Evolutionary conservation across 208 protist species (phyloP).

Genomic region (Acanthamoeba culbertsoni): DNA sequence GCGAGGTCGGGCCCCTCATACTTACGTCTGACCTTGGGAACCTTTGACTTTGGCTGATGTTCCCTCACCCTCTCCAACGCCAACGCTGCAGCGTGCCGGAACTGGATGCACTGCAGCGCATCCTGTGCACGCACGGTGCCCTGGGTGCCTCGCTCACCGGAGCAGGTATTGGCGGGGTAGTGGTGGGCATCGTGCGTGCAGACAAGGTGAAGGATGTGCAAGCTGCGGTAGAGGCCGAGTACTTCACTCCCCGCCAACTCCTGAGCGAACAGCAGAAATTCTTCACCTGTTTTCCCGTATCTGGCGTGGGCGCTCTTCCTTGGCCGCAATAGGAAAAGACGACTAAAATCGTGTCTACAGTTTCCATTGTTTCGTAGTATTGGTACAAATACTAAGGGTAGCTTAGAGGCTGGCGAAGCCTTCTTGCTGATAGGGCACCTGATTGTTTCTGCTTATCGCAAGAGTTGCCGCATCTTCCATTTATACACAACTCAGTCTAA

Average conservation of each 20-base stretch:
- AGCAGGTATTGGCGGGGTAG: slow-evolving; percentile 41
- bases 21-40: background rate
- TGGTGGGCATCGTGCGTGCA: slow-evolving; percentile 8
- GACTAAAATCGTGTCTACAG: no score
- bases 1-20: background rate
- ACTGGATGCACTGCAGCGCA: slow-evolving; percentile 15
- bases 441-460: no score
- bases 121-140: background rate
- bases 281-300: background rate
- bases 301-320: slow-evolving; percentile 2
- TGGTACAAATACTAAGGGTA: no score
- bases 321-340: background rate
- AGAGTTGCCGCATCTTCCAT: no score
- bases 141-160: slow-evolving; percentile 44
- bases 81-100: background rate
- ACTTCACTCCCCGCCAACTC: background rate
- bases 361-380: no score
- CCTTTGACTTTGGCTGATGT: background rate
- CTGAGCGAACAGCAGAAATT: background rate
- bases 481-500: no score
- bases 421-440: no score
- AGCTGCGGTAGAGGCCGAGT: background rate
- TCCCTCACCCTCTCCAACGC: background rate
- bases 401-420: no score
- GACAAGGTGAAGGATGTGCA: background rate